Evolutionary conservation across 139 green algal genomes (phyloP).

Genomic region (Tetradesmus lagerheimii): DNA sequence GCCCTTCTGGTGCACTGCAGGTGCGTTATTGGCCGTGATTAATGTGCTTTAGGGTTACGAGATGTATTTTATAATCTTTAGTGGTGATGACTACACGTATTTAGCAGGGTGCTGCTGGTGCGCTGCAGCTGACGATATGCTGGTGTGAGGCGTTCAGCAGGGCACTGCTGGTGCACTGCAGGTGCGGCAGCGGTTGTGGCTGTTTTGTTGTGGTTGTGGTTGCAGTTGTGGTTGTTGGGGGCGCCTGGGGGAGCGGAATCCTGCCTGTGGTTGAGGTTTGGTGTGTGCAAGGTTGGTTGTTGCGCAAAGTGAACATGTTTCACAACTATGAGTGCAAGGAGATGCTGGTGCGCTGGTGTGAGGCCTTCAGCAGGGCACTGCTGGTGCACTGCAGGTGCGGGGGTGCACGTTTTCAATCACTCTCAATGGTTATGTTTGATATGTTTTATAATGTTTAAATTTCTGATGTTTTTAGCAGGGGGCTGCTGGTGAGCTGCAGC

Average conservation of each 20-base stretch:
- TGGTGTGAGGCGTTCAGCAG: background rate
- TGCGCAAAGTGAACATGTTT: too few species aligned
- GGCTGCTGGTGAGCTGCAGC: constrained; percentile 21
- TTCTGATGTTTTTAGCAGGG: too few species aligned
- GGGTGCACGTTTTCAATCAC: too few species aligned
- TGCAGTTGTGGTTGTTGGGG: too few species aligned
- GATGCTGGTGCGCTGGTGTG: constrained; percentile 44
- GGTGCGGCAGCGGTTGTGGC: background rate
- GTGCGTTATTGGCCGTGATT: background rate
- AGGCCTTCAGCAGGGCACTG: constrained; percentile 35
- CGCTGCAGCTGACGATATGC: background rate
- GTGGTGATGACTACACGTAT: too few species aligned
- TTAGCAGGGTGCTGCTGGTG: constrained; percentile 9
- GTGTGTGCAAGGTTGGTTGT: too few species aligned
- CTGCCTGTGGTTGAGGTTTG: too few species aligned
- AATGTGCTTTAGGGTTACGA: too few species aligned
- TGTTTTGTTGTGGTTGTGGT: background rate
- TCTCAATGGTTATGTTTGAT: background rate
- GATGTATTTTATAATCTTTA: too few species aligned
- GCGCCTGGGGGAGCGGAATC: too few species aligned
- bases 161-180: constrained; percentile 25
- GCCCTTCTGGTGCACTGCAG: constrained; percentile 23
- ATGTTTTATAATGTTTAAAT: too few species aligned
- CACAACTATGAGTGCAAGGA: background rate
- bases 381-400: constrained; percentile 16